These are phyloP conservation scores for Cutaneotrichosporon cyanovorans DNA, from an alignment of 1,284 basidiomycete species.

Conservation along the genomic window DNA sequence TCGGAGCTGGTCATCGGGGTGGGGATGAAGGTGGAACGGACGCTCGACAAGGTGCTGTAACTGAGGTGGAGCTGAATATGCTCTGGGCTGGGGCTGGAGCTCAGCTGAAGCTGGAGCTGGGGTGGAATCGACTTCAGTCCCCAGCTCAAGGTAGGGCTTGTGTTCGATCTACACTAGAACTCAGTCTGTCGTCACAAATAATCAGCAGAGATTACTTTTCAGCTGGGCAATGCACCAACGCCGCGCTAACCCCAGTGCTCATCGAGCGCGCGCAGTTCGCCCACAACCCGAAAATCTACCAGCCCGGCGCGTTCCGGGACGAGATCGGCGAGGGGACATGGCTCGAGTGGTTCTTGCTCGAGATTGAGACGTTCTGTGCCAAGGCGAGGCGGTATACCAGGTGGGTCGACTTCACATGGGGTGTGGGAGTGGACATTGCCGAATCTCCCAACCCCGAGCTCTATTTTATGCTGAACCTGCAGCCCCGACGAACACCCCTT, in stretches of 20 bases:
- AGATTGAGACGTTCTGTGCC: conserved; percentile 90
- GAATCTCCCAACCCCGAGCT: not conserved
- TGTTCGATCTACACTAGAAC: too few species aligned
- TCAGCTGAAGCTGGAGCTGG: too few species aligned
- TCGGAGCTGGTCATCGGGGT: too few species aligned
- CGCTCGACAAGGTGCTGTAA: too few species aligned
- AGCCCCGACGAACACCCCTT: conserved; percentile 98
- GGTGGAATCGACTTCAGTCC: too few species aligned
- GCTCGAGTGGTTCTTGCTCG: conserved; percentile 95
- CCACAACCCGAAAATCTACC: conserved; percentile 85
- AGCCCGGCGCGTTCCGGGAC: conserved; percentile 65
- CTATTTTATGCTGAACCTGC: conserved; percentile 1
- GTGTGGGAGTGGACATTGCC: not conserved
- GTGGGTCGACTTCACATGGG: conserved; percentile 46
- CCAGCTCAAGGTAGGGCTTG: too few species aligned
- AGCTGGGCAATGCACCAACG: too few species aligned
- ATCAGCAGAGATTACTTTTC: too few species aligned
- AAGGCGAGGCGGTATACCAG: conserved; percentile 88
- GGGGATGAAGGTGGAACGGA: too few species aligned
- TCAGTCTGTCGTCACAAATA: too few species aligned
- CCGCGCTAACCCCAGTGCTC: conserved; percentile 49
- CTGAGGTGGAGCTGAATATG: too few species aligned
- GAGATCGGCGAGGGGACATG: conserved; percentile 68
- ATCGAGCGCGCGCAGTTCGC: conserved; percentile 98
- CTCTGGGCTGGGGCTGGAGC: too few species aligned